phyloP scores from a whole-genome alignment of 2,329 filamentous ascomycete species.

The Herpotrichia juniperi region DNA sequence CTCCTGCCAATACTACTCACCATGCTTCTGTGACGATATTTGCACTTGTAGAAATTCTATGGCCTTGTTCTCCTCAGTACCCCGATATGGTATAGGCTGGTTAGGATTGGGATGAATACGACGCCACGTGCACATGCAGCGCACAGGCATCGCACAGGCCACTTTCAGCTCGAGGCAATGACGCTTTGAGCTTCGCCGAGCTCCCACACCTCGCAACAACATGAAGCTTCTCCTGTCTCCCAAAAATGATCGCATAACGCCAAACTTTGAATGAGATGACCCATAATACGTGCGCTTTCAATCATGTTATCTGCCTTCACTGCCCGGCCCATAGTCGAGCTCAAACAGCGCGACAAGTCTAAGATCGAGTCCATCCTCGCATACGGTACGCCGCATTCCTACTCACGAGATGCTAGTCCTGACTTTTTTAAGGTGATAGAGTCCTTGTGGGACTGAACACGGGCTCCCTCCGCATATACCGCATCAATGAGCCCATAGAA shows the following conservation, averaged over 20 bases:
- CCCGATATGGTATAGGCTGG: too few species aligned
- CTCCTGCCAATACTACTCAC: slow-evolving; percentile 10
- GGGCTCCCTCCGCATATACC: slow-evolving; percentile 86
- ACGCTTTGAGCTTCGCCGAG: slow-evolving; percentile 25
- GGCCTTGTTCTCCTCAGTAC: too few species aligned
- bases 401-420: slow-evolving; percentile 11
- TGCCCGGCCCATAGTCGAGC: slow-evolving; percentile 94
- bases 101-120: too few species aligned
- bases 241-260: slow-evolving; percentile 24
- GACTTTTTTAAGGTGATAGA: slow-evolving; percentile 70
- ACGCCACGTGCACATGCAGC: background rate
- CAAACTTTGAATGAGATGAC: slow-evolving; percentile 20
- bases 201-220: slow-evolving; percentile 11
- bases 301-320: slow-evolving; percentile 96
- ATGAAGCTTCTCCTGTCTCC: slow-evolving; percentile 27
- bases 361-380: slow-evolving; percentile 96
- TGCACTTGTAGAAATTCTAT: too few species aligned
- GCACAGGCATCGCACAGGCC: slow-evolving; percentile 14
- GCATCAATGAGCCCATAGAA: slow-evolving; percentile 73
- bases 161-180: slow-evolving; percentile 22
- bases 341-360: slow-evolving; percentile 92
- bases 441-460: slow-evolving; percentile 91
- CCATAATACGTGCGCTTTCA: slow-evolving; percentile 6
- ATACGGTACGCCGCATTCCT: slow-evolving; percentile 66
- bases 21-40: background rate